These are phyloP conservation scores for Fusarium incarnatum DNA, from an alignment of 2,329 filamentous ascomycete genomes.

Conservation along the genomic window DNA sequence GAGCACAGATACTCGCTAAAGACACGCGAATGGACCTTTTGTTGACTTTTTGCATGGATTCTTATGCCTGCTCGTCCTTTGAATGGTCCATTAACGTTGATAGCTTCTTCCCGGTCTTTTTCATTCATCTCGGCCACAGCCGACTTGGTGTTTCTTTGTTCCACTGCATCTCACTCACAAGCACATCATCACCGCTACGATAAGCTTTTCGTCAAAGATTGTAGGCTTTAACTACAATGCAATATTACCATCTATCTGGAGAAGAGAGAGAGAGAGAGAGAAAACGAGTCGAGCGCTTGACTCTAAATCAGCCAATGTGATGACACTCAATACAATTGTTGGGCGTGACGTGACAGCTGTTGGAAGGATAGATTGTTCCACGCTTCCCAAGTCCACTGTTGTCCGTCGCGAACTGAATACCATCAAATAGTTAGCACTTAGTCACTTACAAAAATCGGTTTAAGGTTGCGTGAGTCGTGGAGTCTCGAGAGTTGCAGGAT, in stretches of 20 bases:
- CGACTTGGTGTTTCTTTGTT: neutral
- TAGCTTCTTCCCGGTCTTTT: neutral
- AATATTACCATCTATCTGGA: no score
- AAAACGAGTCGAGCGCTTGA: no score
- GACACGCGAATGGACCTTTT: neutral
- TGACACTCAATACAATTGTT: conserved; percentile 25
- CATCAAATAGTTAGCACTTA: neutral
- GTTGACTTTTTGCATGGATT: neutral
- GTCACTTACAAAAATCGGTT: neutral
- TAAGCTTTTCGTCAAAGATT: neutral
- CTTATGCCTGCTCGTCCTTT: neutral
- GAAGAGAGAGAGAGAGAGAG: neutral
- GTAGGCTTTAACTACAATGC: neutral
- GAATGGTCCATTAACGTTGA: neutral
- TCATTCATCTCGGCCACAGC: neutral
- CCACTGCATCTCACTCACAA: neutral
- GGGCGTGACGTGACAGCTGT: conserved; percentile 8
- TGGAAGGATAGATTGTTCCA: conserved; percentile 10
- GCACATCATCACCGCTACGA: neutral
- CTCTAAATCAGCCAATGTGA: neutral
- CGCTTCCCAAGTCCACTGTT: conserved; percentile 13
- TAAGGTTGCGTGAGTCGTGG: conserved; percentile 1
- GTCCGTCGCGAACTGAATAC: conserved; percentile 8
- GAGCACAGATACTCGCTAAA: neutral
- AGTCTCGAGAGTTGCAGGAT: neutral